These are phyloP conservation scores for Castanospermum australe DNA, from an alignment of 306 rosid genomes.

Conservation along the genomic window DNA sequence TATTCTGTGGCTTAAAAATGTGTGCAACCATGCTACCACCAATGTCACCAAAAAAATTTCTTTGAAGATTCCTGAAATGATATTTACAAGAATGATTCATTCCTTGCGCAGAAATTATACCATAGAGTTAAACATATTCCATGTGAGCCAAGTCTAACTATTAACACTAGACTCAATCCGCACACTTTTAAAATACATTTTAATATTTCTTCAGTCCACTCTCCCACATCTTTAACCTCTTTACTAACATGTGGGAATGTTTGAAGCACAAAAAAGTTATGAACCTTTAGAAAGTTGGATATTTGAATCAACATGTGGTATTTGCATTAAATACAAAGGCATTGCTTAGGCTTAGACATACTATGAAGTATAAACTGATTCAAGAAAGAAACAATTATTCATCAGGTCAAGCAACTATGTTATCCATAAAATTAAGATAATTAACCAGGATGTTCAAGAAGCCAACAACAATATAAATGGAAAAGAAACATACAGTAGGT, in stretches of 20 bases:
- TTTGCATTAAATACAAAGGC: background rate
- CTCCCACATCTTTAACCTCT: too few relatives aligned
- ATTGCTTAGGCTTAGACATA: slow-evolving; percentile 4
- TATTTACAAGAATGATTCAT: slow-evolving; percentile 7
- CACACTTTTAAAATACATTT: too few relatives aligned
- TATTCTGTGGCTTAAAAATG: slow-evolving; percentile 43
- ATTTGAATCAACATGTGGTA: background rate
- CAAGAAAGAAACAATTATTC: background rate
- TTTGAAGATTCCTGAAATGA: slow-evolving; percentile 43
- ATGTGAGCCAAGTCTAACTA: too few relatives aligned
- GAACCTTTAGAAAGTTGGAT: slow-evolving; percentile 3
- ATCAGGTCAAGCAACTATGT: background rate
- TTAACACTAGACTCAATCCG: too few relatives aligned
- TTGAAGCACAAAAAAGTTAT: background rate
- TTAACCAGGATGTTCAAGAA: background rate
- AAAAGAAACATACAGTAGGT: slow-evolving; percentile 37
- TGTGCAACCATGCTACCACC: slow-evolving; percentile 31
- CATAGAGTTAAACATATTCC: background rate
- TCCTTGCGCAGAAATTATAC: background rate
- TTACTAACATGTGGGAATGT: background rate
- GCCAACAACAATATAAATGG: background rate
- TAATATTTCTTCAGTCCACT: too few relatives aligned
- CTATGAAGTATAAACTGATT: background rate
- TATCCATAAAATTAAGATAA: background rate
- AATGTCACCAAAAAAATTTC: slow-evolving; percentile 45